These are phyloP conservation scores for Podila verticillata DNA, from an alignment of 192 early-diverging fungal species.

Conservation along the genomic window DNA sequence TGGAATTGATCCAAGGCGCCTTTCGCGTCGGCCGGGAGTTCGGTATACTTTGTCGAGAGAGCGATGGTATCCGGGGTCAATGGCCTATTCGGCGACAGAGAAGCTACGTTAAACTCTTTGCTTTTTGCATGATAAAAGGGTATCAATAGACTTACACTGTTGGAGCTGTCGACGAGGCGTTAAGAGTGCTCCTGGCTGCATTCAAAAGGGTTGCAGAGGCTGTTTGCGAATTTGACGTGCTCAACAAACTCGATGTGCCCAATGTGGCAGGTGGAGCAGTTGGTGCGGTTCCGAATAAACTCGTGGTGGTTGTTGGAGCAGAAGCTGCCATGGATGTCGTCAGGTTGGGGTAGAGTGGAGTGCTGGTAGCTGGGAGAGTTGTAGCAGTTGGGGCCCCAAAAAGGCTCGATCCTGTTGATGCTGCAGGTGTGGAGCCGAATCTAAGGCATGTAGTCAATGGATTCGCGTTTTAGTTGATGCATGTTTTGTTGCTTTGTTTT, in stretches of 20 bases:
- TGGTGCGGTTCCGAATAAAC: constrained; percentile 13
- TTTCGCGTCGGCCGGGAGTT: constrained; percentile 50
- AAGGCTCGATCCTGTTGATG: constrained; percentile 1
- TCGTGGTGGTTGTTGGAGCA: neutral
- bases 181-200: constrained; percentile 21
- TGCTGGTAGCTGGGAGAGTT: neutral
- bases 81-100: constrained; percentile 4
- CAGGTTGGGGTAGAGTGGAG: constrained; percentile 11
- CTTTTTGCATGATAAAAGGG: neutral
- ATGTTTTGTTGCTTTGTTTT: neutral
- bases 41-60: constrained; percentile 48
- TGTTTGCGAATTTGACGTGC: constrained; percentile 11
- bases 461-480: neutral
- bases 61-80: constrained; percentile 49
- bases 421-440: constrained; percentile 4
- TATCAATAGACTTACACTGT: constrained; percentile 4
- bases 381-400: neutral
- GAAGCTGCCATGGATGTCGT: neutral
- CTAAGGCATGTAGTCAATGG: neutral
- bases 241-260: constrained; percentile 13
- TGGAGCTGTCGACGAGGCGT: constrained; percentile 8
- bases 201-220: constrained; percentile 23
- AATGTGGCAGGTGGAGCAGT: neutral
- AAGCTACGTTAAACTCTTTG: neutral
- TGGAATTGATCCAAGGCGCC: constrained; percentile 47